Evolutionary conservation across 2,329 filamentous ascomycete genomes (phyloP).

Genomic region (Alternaria arborescens): DNA sequence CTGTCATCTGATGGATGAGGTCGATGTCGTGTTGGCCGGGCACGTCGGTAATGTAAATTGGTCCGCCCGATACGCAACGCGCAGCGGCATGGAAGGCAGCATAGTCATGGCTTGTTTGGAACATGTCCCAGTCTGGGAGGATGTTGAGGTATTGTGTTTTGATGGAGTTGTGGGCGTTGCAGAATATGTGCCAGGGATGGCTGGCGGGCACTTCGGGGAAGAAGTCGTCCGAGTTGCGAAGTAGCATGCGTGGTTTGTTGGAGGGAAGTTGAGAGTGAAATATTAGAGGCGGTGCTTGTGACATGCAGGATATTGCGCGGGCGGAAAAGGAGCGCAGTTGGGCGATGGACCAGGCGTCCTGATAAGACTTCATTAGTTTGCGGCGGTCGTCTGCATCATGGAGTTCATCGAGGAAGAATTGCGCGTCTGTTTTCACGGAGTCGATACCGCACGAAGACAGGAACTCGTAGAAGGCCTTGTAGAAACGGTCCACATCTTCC

Average conservation of each 20-base stretch:
- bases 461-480: constrained; percentile 91
- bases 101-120: constrained; percentile 73
- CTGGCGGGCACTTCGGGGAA: constrained; percentile 82
- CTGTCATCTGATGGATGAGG: constrained; percentile 83
- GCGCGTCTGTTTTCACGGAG: constrained; percentile 90
- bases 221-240: constrained; percentile 91
- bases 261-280: constrained; percentile 83
- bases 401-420: constrained; percentile 86
- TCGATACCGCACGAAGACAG: constrained; percentile 78
- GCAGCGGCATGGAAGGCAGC: constrained; percentile 89
- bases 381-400: constrained; percentile 73
- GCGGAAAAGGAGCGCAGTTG: constrained; percentile 79
- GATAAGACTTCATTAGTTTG: constrained; percentile 76
- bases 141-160: constrained; percentile 86
- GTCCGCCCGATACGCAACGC: constrained; percentile 87
- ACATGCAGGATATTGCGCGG: constrained; percentile 93
- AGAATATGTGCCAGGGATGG: constrained; percentile 95
- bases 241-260: constrained; percentile 75
- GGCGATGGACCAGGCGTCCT: constrained; percentile 85
- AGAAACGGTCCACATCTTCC: constrained; percentile 78
- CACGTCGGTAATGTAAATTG: constrained; percentile 91
- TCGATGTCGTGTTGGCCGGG: constrained; percentile 81
- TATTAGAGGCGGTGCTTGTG: constrained; percentile 82
- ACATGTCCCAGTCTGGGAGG: constrained; percentile 85
- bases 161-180: constrained; percentile 88